Percentiles rank a stretch among this genome's conserved stretches.
Conservation (phyloP, 148 eudicot species). For the Simmondsia chinensis region DNA sequence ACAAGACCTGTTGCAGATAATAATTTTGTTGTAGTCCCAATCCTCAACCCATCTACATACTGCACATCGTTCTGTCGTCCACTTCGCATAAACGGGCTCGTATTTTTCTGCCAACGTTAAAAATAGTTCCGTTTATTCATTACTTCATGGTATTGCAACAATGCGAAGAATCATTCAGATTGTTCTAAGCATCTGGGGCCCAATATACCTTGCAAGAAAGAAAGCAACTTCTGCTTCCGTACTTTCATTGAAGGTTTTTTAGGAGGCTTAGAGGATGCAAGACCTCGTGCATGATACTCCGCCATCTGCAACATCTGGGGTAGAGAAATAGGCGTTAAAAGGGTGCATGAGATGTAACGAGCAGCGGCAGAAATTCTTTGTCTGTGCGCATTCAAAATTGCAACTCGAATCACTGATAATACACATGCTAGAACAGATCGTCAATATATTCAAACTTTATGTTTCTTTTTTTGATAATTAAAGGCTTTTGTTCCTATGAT, state of each 20-base stretch:
- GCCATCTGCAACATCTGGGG: conserved; percentile 91
- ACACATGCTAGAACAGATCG: too few relatives aligned
- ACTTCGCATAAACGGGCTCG: conserved; percentile 82
- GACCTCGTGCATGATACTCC: conserved; percentile 65
- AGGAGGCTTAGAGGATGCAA: conserved; percentile 60
- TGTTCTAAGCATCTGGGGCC: conserved; percentile 2
- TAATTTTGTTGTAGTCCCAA: conserved; percentile 97
- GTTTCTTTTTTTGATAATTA: too few relatives aligned
- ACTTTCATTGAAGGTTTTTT: conserved; percentile 81
- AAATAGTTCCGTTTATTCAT: conserved; percentile 3
- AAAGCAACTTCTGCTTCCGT: conserved; percentile 81
- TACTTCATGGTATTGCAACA: not conserved
- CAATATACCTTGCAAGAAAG: conserved; percentile 87
- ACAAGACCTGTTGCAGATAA: conserved; percentile 90
- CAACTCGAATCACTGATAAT: too few relatives aligned
- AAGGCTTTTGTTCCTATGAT: too few relatives aligned
- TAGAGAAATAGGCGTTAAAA: conserved; percentile 12
- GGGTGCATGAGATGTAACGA: too few relatives aligned
- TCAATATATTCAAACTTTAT: too few relatives aligned
- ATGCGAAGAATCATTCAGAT: too few relatives aligned
- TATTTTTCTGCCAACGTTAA: conserved; percentile 58
- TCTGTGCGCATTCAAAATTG: too few relatives aligned
- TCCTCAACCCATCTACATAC: conserved; percentile 99
- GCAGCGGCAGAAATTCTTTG: too few relatives aligned
- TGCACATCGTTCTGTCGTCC: conserved; percentile 99